Evolutionary conservation across 2,329 filamentous ascomycete species (phyloP).

Genomic region (Penicillium sp.): DNA sequence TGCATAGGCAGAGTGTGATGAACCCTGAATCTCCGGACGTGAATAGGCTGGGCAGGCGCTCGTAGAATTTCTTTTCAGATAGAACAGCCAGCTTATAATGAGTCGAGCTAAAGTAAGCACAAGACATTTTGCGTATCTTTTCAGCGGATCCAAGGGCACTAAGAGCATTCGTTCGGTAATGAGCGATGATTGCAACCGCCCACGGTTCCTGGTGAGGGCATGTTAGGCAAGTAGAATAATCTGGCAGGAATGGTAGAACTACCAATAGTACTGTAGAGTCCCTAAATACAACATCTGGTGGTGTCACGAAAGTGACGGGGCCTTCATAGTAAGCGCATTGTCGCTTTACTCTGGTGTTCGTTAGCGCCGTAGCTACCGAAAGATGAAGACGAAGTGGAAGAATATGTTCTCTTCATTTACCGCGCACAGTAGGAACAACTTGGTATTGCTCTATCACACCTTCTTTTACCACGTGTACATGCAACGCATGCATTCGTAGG

Average conservation of each 20-base stretch:
- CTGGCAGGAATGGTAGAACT: neutral
- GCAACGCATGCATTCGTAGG: neutral
- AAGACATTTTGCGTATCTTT: neutral
- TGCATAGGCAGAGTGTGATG: neutral
- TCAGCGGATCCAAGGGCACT: neutral
- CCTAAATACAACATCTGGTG: neutral
- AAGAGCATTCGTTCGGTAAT: neutral
- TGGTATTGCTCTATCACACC: neutral
- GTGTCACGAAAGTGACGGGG: neutral
- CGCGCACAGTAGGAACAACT: neutral
- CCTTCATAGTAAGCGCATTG: neutral
- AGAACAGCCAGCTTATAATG: neutral
- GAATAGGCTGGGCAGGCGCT: neutral
- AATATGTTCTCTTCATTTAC: neutral
- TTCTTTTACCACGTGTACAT: neutral
- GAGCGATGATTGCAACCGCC: neutral
- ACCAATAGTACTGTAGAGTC: neutral
- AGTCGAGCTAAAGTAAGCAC: neutral
- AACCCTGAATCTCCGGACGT: neutral
- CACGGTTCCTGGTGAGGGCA: neutral
- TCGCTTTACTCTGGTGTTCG: neutral
- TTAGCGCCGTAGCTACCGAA: neutral
- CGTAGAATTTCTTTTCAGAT: constrained; percentile 1
- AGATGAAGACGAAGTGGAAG: neutral
- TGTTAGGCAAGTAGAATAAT: neutral